A percentile compares a stretch with the other conserved stretches of the same genome.
phyloP scores from a whole-genome alignment of 345 rosid genomes.

The Citrus cavaleriei region DNA sequence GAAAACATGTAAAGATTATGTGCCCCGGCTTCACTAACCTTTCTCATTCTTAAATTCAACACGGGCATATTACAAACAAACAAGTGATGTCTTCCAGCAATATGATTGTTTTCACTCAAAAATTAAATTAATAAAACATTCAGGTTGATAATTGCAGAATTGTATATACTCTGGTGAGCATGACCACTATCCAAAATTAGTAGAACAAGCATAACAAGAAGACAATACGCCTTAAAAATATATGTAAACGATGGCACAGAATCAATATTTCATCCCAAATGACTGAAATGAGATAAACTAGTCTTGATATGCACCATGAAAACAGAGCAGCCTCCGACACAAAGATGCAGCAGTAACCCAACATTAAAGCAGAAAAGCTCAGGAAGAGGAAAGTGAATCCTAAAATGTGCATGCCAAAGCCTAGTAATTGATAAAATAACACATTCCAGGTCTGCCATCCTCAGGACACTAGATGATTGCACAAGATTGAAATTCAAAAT shows the following conservation, averaged over 20 bases:
- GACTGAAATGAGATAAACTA: neutral
- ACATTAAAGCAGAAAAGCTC: neutral
- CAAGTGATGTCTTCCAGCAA: neutral
- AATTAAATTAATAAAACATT: neutral
- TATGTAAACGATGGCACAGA: neutral
- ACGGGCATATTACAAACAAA: neutral
- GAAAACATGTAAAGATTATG: neutral
- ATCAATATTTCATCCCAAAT: neutral
- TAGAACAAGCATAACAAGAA: neutral
- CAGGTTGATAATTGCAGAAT: neutral
- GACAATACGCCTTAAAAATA: neutral
- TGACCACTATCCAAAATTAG: neutral
- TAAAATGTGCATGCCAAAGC: neutral
- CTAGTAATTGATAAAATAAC: neutral
- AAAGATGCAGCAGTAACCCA: neutral
- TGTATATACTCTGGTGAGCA: neutral
- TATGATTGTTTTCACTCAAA: neutral
- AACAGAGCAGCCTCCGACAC: neutral
- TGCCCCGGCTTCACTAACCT: neutral
- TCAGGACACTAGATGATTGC: neutral
- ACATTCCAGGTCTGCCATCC: neutral
- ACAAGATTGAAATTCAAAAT: neutral
- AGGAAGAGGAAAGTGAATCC: neutral
- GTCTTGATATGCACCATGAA: neutral
- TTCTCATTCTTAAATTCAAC: neutral